Evolutionary conservation across 2,329 filamentous ascomycete genomes (phyloP).

Genomic region (Colletotrichum sp.): DNA sequence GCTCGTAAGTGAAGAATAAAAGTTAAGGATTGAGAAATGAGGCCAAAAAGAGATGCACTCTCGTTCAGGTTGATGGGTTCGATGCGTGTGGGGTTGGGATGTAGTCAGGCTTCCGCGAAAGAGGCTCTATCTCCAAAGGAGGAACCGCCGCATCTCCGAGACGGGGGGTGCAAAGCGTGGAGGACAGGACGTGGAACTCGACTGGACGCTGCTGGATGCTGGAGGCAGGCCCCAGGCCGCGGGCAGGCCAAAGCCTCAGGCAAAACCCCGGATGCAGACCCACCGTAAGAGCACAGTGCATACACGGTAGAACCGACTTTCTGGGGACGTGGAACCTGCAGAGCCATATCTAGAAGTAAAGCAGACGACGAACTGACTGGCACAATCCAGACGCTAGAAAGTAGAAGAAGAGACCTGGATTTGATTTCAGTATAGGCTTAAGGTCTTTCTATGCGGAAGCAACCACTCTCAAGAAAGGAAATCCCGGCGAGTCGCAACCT

Average conservation of each 20-base stretch:
- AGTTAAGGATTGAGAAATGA: background rate
- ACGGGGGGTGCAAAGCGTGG: conserved; percentile 11
- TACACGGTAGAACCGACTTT: background rate
- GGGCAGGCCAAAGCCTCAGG: conserved; percentile 6
- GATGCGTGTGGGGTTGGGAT: conserved; percentile 19
- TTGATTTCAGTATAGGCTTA: fast-evolving
- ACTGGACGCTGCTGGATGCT: background rate
- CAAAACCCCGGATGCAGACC: conserved; percentile 8
- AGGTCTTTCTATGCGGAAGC: background rate
- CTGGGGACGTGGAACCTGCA: background rate
- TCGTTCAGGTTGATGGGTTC: conserved; percentile 9
- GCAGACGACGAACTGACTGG: background rate
- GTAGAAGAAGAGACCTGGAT: background rate
- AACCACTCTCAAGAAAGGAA: background rate
- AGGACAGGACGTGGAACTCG: background rate
- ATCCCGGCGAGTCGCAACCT: background rate
- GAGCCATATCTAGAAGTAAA: background rate
- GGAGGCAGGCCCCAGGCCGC: background rate
- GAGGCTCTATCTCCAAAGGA: conserved; percentile 8
- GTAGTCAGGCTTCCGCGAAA: conserved; percentile 19
- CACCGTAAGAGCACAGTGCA: background rate
- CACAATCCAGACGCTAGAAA: background rate
- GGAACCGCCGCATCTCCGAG: conserved; percentile 18
- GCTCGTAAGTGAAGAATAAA: background rate
- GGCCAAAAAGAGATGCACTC: conserved; percentile 1